These are phyloP conservation scores for Knoxia roxburghii DNA, from an alignment of 257 asterid genomes.

Conservation along the genomic window DNA sequence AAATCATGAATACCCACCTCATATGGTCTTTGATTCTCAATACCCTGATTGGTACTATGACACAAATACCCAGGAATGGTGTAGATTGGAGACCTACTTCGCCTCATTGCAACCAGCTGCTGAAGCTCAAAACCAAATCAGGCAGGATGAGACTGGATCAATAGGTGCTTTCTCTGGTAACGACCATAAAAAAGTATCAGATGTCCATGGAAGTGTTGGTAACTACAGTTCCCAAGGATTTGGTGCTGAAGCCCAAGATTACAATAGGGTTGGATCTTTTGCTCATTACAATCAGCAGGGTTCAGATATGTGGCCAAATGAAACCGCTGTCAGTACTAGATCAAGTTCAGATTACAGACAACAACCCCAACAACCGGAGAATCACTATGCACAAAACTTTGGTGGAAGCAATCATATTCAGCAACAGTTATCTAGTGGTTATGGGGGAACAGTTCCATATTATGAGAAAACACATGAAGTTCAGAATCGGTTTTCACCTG, in stretches of 20 bases:
- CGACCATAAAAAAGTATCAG: conserved; percentile 23
- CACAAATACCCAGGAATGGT: conserved; percentile 65
- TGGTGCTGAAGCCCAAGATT: conserved; percentile 40
- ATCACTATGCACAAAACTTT: conserved; percentile 31
- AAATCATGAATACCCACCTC: conserved; percentile 65
- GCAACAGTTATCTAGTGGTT: conserved; percentile 33
- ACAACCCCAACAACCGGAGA: conserved; percentile 36
- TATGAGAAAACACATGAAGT: conserved; percentile 33
- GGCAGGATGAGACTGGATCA: conserved; percentile 38
- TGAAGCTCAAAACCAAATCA: conserved; percentile 42
- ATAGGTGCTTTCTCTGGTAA: conserved; percentile 32
- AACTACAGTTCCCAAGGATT: conserved; percentile 29
- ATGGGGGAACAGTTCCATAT: conserved; percentile 33
- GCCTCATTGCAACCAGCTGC: conserved; percentile 40
- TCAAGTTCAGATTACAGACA: conserved; percentile 33
- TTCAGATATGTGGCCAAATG: conserved; percentile 44
- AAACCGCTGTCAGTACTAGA: conserved; percentile 26
- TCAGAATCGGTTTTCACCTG: conserved; percentile 34
- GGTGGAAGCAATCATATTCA: conserved; percentile 29
- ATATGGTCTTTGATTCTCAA: conserved; percentile 89
- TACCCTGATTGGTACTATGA: conserved; percentile 95
- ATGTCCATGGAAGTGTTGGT: conserved; percentile 27
- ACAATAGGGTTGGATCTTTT: conserved; percentile 40
- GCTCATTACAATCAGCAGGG: conserved; percentile 37
- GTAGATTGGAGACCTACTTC: conserved; percentile 51